A percentile compares a stretch with the other conserved stretches of the same genome.
Evolutionary conservation across 2,329 filamentous ascomycete genomes (phyloP).

Genomic region (Ceratocystis diversiconidia): DNA sequence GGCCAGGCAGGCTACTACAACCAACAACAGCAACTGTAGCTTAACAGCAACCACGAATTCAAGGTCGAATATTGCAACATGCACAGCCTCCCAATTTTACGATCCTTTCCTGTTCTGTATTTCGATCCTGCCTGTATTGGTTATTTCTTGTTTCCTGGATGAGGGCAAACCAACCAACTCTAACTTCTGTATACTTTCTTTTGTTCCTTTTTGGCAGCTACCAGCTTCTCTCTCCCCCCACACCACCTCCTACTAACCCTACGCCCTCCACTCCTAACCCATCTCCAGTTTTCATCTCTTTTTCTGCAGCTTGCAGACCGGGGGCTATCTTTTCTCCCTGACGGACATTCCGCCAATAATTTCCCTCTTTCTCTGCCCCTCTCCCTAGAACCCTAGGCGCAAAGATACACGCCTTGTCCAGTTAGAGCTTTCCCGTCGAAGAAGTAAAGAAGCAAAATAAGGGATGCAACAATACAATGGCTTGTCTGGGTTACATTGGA

Average conservation of each 20-base stretch:
- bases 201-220: neutral
- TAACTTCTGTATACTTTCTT: neutral
- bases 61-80: neutral
- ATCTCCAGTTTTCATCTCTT: conserved; percentile 6
- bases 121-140: too few relatives aligned
- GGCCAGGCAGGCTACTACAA: neutral
- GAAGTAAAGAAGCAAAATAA: neutral
- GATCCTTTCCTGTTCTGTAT: neutral
- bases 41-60: neutral
- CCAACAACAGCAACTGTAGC: neutral
- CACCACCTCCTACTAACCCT: too few relatives aligned
- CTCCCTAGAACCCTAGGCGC: neutral
- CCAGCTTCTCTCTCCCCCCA: too few relatives aligned
- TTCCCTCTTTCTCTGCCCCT: neutral
- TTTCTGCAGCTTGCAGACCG: neutral
- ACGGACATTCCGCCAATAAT: neutral
- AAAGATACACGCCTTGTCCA: neutral
- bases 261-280: neutral
- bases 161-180: neutral
- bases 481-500: neutral
- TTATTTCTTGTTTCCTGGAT: neutral
- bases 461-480: neutral
- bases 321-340: neutral
- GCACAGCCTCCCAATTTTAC: neutral
- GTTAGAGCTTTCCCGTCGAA: neutral